Evolutionary conservation across 2,329 filamentous ascomycete species (phyloP).

Genomic region (Calonectria pseudoreteaudii): DNA sequence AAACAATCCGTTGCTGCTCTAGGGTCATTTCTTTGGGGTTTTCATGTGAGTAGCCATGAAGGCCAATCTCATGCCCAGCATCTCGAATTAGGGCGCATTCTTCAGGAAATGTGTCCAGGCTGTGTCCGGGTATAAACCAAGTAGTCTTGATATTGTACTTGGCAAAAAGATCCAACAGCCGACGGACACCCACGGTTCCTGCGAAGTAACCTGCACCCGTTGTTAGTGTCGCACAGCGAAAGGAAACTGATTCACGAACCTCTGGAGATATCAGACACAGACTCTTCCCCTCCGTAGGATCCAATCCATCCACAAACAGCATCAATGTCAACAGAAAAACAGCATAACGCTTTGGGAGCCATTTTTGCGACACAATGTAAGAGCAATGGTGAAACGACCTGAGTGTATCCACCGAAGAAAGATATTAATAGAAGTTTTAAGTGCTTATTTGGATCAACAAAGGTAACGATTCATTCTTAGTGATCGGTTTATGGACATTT

Average conservation of each 20-base stretch:
- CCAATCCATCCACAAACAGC: neutral
- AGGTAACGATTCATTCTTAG: neutral
- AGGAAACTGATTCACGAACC: neutral
- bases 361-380: neutral
- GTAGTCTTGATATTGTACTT: slow-evolving; percentile 78
- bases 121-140: slow-evolving; percentile 64
- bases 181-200: neutral
- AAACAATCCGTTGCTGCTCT: slow-evolving; percentile 80
- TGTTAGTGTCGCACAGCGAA: neutral
- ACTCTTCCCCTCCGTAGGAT: neutral
- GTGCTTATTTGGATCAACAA: neutral
- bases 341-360: neutral
- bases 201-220: neutral
- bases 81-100: slow-evolving; percentile 59
- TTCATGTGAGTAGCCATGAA: slow-evolving; percentile 82
- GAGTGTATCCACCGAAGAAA: neutral
- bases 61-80: slow-evolving; percentile 62
- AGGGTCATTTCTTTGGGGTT: slow-evolving; percentile 78
- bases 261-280: neutral
- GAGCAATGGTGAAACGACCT: neutral
- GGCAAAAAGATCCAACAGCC: slow-evolving; percentile 66
- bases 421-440: neutral
- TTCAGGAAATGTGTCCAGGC: slow-evolving; percentile 62
- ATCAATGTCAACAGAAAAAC: neutral
- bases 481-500: neutral